Evolutionary conservation across 345 rosid genomes (phyloP), one percentile per base, ranked within the genome.

Genomic region (Microcos paniculata): DNA sequence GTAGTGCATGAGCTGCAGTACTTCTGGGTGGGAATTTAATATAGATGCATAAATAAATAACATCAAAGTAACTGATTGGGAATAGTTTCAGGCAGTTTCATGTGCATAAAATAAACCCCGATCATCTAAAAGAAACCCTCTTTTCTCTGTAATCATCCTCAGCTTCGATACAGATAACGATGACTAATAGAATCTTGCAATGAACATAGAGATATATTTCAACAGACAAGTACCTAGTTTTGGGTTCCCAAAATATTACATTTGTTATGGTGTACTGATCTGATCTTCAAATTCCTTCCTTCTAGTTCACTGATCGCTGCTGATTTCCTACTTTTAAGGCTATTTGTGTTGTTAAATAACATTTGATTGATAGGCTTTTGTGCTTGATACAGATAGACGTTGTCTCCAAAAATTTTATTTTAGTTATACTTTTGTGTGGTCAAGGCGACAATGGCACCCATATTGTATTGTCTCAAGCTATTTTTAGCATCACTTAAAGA

Each of bases 71-170:
- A 55, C 43, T 75, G 62, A 48, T 75, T 64, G 85, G 79, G 83
- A 80, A 75, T 78, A 72, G 83, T 80, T 73, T 77, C 79, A 48
- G 73, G 83, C 55, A 72, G 80, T 77, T 77, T 38, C 62, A 13
- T 67, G 48, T 56, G 61, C 68, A 79, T 79, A 74, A 81, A 78
- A 64, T 81, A 71, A 14, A 49, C 23, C 57, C 61, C 31, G 30
- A 48, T 21, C 21, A 80, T 66, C 78, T 75, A 59, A 82, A 82
- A 80, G 83, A 73, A 76, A 73, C 49, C 46, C 74, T n/a, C 77
- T 77, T 80, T 86, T 82, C 58, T 75, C 70, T 63, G 14, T 71
- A 71, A 81, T 78, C 78, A 81, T 66, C 82, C 75, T 19, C 70
- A 64, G 79, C 70, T 48, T 73, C 59, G 33, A 67, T 62, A 48